Conservation (phyloP, 2,329 filamentous ascomycete species). For the Ophiostoma ulmi region DNA sequence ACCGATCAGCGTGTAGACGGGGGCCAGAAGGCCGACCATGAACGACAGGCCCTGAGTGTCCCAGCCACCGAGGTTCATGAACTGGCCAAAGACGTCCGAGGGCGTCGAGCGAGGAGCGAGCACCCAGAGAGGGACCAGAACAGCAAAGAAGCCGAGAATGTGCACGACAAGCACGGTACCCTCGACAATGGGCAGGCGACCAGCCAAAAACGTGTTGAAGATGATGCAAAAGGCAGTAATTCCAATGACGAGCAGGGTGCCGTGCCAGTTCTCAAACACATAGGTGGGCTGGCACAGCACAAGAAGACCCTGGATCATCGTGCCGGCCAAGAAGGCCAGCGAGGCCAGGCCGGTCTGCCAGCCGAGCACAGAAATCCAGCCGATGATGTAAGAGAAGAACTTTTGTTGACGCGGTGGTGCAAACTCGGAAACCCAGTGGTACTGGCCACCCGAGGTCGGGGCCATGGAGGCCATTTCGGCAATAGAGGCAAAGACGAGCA, state of each 20-base stretch:
- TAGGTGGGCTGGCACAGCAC: conserved; percentile 40
- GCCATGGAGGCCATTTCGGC: conserved; percentile 44
- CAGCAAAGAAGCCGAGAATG: conserved; percentile 40
- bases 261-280: conserved; percentile 42
- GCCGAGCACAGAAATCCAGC: conserved; percentile 47
- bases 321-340: conserved; percentile 41
- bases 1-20: conserved; percentile 37
- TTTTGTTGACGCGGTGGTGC: conserved; percentile 45
- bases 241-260: conserved; percentile 46
- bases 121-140: conserved; percentile 31
- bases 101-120: conserved; percentile 29
- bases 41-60: conserved; percentile 41
- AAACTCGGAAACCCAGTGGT: conserved; percentile 56
- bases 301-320: conserved; percentile 45
- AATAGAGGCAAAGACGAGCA: conserved; percentile 40
- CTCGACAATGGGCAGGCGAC: conserved; percentile 47
- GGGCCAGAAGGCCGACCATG: conserved; percentile 43
- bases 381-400: conserved; percentile 51
- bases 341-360: conserved; percentile 41
- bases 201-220: conserved; percentile 47
- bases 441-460: conserved; percentile 52
- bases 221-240: conserved; percentile 43
- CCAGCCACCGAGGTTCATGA: conserved; percentile 47
- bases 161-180: conserved; percentile 48
- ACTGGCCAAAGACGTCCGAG: conserved; percentile 41